Evolutionary conservation across 768 basidiomycete genomes (phyloP).

Genomic region (Kwoniella mangroviensis): DNA sequence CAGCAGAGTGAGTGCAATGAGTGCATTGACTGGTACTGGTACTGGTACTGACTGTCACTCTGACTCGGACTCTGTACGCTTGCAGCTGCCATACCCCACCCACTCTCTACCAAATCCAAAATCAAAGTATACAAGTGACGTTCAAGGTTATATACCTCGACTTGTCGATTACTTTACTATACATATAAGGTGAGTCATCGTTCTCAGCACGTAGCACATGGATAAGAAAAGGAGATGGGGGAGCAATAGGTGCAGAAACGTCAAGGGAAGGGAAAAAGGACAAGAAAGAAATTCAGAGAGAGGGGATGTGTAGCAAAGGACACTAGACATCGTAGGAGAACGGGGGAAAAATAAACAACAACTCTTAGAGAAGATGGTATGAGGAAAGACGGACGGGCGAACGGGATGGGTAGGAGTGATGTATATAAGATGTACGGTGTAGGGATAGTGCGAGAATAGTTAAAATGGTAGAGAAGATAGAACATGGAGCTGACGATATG

Average conservation of each 20-base stretch:
- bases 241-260: neutral
- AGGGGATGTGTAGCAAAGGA: neutral
- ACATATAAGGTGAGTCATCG: constrained; percentile 19
- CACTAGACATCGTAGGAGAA: neutral
- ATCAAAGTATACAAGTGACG: no score
- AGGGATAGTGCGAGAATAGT: neutral
- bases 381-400: neutral
- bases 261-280: constrained; percentile 1
- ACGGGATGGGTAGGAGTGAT: neutral
- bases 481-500: neutral
- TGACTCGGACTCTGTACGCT: neutral
- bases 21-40: neutral
- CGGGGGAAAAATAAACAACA: neutral
- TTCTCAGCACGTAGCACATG: neutral
- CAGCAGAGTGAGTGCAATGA: neutral
- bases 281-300: neutral
- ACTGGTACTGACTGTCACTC: neutral
- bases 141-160: constrained; percentile 2
- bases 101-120: neutral
- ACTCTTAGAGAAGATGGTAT: no score
- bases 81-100: neutral
- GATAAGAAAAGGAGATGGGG: neutral
- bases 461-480: neutral
- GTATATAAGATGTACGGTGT: neutral
- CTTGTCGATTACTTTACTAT: constrained; percentile 21